Percentiles rank a stretch among this genome's conserved stretches.
Evolutionary conservation across 192 early-diverging fungal species (phyloP).

Genomic region (Backusella mclennaniae): DNA sequence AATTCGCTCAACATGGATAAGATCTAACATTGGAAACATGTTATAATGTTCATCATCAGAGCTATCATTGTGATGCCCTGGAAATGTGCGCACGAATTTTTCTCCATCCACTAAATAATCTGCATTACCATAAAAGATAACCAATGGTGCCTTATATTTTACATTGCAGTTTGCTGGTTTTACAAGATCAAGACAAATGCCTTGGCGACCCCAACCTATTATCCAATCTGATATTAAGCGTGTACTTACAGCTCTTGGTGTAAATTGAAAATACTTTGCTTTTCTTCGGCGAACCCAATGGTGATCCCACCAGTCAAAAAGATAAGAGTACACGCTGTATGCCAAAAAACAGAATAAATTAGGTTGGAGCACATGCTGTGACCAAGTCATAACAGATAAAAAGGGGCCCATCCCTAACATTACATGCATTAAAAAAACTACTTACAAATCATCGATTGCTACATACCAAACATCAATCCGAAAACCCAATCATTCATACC

Average conservation of each 20-base stretch:
- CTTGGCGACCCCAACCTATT: slow-evolving; percentile 27
- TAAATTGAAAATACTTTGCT: slow-evolving; percentile 51
- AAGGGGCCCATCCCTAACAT: slow-evolving; percentile 28
- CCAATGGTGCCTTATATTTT: slow-evolving; percentile 33
- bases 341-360: slow-evolving; percentile 33
- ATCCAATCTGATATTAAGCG: slow-evolving; percentile 27
- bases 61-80: background rate
- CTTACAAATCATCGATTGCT: background rate
- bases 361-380: slow-evolving; percentile 29
- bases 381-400: slow-evolving; percentile 42
- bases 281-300: slow-evolving; percentile 46
- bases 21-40: slow-evolving; percentile 18
- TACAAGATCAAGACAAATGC: slow-evolving; percentile 12
- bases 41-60: background rate
- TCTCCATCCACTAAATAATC: slow-evolving; percentile 49
- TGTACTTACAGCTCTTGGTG: slow-evolving; percentile 37
- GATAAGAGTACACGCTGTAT: slow-evolving; percentile 51
- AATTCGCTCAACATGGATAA: slow-evolving; percentile 34
- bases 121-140: slow-evolving; percentile 42
- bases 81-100: slow-evolving; percentile 14
- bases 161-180: background rate
- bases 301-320: slow-evolving; percentile 50
- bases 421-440: background rate
- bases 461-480: slow-evolving; percentile 20
- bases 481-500: slow-evolving; percentile 1